These are phyloP conservation scores for Leishmania lainsoni DNA, from an alignment of 208 protist genomes.

Conservation along the genomic window DNA sequence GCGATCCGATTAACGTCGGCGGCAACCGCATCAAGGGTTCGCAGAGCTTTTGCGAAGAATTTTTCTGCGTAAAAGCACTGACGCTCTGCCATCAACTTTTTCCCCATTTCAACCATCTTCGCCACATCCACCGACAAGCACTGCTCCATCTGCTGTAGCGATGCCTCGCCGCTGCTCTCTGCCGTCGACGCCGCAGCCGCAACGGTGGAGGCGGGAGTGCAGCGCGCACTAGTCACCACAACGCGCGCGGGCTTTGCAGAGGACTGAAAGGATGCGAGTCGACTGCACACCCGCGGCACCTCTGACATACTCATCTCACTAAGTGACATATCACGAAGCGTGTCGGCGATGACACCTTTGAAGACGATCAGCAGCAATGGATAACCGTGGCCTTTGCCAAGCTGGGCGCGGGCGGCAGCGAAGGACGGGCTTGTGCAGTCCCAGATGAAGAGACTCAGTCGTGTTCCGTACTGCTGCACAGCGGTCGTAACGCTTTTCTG, in stretches of 20 bases:
- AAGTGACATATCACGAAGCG: constrained; percentile 39
- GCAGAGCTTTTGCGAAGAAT: constrained; percentile 75
- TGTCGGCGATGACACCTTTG: constrained; percentile 58
- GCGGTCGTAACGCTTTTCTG: constrained; percentile 34
- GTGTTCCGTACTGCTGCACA: constrained; percentile 14
- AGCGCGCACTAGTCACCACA: background rate
- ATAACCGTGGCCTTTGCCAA: constrained; percentile 51
- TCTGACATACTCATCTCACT: constrained; percentile 24
- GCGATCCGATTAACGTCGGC: constrained; percentile 36
- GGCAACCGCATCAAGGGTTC: constrained; percentile 60
- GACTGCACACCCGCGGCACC: constrained; percentile 54
- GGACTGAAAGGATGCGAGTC: constrained; percentile 57
- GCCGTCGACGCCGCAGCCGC: background rate
- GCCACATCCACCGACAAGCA: constrained; percentile 75
- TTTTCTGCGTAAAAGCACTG: constrained; percentile 79
- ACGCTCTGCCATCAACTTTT: constrained; percentile 55
- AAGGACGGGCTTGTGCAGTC: constrained; percentile 65
- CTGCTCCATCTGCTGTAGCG: background rate
- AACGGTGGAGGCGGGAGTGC: background rate
- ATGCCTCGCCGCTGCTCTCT: background rate
- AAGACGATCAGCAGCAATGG: constrained; percentile 71
- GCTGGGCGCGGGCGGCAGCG: constrained; percentile 50
- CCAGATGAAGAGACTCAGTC: constrained; percentile 64
- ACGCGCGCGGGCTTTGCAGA: constrained; percentile 37
- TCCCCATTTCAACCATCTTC: constrained; percentile 64